Base-by-base conservation (phyloP, 805 yeast genomes). In the Cyberlindnera saturnus region DNA sequence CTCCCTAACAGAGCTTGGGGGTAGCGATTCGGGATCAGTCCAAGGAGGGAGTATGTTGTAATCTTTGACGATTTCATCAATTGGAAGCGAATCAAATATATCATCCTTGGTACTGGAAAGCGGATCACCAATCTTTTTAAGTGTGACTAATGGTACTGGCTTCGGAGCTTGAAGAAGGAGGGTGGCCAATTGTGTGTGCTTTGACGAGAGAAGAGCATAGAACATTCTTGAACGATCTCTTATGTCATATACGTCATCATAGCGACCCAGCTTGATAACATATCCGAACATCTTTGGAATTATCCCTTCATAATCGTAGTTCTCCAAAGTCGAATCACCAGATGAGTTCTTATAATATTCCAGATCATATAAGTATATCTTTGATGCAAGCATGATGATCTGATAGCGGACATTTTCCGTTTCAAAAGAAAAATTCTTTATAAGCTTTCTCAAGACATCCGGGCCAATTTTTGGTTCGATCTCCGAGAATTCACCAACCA, bases 191-290 rank as follows among this genome's bases (percentile, higher is more conserved):
- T 82, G 81, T 18, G 72, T 70, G 41, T 78, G 66, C 18, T 43
- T 68, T 1, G 71, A 57, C 4, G 71, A 73, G 38, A 88, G 66
- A 4, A 91, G 64, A 0, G 87, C 74, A 19, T 76, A 67, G 26
- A 87, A 68, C 65, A 82, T 71, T 51, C 99, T 71, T 0, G 96
- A 88, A 46, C 91, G 72, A 58, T 93, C 98, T 46, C 98, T 73
- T 1, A 86, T 75, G 57, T 87, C 96, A 52, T 79, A 78, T 4
- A 77, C 74, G 6, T 73, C 69, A 60, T 93, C 99, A 59, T 81
- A 86, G 49, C 81, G 79, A 11, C 86, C 76, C 38, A 87, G 65
- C 17, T 79, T 77, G 34, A 87, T 61, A 1, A 77, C 74, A 52
- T 80, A 71, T 18, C 75, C 70, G 59, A 82, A 88, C 69, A 87